phyloP scores from a whole-genome alignment of 352 stramenopile species.

The Phytophthora sojae region DNA sequence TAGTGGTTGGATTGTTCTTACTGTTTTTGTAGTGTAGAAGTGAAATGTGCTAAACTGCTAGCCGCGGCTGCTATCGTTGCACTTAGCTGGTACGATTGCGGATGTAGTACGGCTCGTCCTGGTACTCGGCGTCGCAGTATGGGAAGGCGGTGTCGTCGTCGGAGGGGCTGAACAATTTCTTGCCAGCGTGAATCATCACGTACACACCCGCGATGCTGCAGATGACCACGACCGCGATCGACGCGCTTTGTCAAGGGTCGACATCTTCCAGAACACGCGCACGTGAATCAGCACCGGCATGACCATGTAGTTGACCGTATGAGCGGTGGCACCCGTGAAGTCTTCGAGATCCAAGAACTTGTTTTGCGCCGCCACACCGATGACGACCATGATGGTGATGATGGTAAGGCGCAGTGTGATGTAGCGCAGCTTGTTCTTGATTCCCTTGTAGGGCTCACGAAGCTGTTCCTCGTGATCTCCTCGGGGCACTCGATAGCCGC shows the following conservation, averaged over 20 bases:
- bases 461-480: slow-evolving; percentile 39
- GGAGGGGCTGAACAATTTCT: too few relatives aligned
- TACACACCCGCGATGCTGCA: too few relatives aligned
- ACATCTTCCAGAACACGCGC: too few relatives aligned
- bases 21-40: not conserved
- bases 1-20: not conserved
- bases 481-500: slow-evolving; percentile 21
- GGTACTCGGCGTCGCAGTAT: too few relatives aligned
- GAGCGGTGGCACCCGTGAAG: slow-evolving; percentile 27
- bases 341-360: slow-evolving; percentile 55
- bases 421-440: slow-evolving; percentile 50
- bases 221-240: too few relatives aligned
- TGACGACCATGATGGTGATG: slow-evolving; percentile 45
- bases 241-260: too few relatives aligned
- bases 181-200: too few relatives aligned
- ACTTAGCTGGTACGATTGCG: too few relatives aligned
- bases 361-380: slow-evolving; percentile 50
- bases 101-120: too few relatives aligned
- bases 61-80: not conserved
- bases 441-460: slow-evolving; percentile 49
- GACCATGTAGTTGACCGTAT: too few relatives aligned
- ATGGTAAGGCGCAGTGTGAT: slow-evolving; percentile 44
- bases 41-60: not conserved
- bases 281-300: too few relatives aligned
- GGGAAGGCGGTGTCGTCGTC: too few relatives aligned